Evolutionary conservation across 2,329 filamentous ascomycete genomes (phyloP), one percentile per base, ranked within the genome.

Genomic region (Westerdykella sp.): DNA sequence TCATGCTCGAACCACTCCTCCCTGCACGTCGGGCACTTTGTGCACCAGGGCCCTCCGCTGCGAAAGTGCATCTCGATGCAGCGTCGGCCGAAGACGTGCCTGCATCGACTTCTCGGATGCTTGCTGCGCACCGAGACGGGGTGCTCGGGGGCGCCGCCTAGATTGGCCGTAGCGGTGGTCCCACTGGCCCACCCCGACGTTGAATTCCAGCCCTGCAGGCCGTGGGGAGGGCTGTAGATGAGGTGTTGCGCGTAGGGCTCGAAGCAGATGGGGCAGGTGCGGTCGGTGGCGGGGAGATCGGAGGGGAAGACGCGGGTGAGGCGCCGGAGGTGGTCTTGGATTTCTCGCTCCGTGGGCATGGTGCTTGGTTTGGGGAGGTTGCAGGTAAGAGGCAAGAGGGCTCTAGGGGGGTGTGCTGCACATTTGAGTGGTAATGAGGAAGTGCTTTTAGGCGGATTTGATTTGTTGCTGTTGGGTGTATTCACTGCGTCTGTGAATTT

Each of bases 61-160:
- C 52, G 48, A 14, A 56, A 48, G 22, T 57, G 53, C 2, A 30
- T 41, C 38, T 59, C 53, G 18, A 56, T 13, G 34, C 56, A 59
- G 3, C 14, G 37, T 4, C 55, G 48, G 6, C 55, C 51, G 22
- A 57, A 51, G 10, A 56, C 43, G 36, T 59, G 56, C 4, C 34
- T 44, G 34, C 54, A 57, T 1, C 21, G 10, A 3, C 43, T 43
- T 14, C 43, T 37, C 15, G 51, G 42, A 3, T 16, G 25, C 10
- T 58, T 40, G 18, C 51, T 50, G 1, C 55, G 45, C 6, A 53
- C 47, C 23, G 55, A 55, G 38, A 58, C 57, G 9, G 34, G 44
- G 4, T 41, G 40, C 13, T 40, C 48, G 16, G 39, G 30, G 6
- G 50, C 46, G 6, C 49, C 45, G 13, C 54, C 37, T 9, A 53